Percentiles rank a stretch among this genome's conserved stretches.
phyloP scores from a whole-genome alignment of 495 filamentous ascomycete species.

The Neurospora sp. region DNA sequence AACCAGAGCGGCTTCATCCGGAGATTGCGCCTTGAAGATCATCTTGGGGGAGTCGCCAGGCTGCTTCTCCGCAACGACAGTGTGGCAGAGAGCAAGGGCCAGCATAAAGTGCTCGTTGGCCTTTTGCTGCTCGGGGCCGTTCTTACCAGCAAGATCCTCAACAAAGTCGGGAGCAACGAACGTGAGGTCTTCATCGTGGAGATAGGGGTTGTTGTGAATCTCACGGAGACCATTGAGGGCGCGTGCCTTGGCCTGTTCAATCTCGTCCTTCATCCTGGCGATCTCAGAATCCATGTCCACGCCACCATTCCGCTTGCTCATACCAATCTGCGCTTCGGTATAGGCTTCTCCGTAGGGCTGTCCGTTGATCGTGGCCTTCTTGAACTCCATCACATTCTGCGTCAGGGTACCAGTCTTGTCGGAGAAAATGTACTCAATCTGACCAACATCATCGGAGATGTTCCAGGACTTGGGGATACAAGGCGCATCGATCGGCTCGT shows the following conservation, averaged over 20 bases:
- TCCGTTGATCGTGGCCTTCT: slow-evolving; percentile 92
- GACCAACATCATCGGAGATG: slow-evolving; percentile 94
- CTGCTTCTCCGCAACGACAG: slow-evolving; percentile 82
- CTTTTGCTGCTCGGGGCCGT: slow-evolving; percentile 63
- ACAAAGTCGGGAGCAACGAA: slow-evolving; percentile 89
- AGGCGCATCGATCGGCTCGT: slow-evolving; percentile 83
- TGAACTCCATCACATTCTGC: slow-evolving; percentile 99
- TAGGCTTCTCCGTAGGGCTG: slow-evolving; percentile 94
- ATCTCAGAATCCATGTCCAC: slow-evolving; percentile 75
- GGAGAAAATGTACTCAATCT: slow-evolving; percentile 99
- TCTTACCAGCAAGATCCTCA: slow-evolving; percentile 64
- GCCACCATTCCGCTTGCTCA: slow-evolving; percentile 75
- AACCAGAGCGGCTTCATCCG: slow-evolving; percentile 92
- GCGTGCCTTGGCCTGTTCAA: slow-evolving; percentile 60
- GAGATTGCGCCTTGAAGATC: slow-evolving; percentile 94
- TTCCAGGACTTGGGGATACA: slow-evolving; percentile 99
- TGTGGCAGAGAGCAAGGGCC: slow-evolving; percentile 88
- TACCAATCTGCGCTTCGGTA: slow-evolving; percentile 90
- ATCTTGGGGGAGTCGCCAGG: slow-evolving; percentile 85
- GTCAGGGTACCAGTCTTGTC: slow-evolving; percentile 98
- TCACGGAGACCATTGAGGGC: slow-evolving; percentile 65
- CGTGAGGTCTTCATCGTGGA: slow-evolving; percentile 80
- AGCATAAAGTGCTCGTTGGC: slow-evolving; percentile 90
- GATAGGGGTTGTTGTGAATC: slow-evolving; percentile 82
- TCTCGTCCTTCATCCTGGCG: slow-evolving; percentile 62